A percentile compares a stretch with the other conserved stretches of the same genome.
phyloP scores from a whole-genome alignment of 2,329 filamentous ascomycete species.

The Ophiostoma quercus region DNA sequence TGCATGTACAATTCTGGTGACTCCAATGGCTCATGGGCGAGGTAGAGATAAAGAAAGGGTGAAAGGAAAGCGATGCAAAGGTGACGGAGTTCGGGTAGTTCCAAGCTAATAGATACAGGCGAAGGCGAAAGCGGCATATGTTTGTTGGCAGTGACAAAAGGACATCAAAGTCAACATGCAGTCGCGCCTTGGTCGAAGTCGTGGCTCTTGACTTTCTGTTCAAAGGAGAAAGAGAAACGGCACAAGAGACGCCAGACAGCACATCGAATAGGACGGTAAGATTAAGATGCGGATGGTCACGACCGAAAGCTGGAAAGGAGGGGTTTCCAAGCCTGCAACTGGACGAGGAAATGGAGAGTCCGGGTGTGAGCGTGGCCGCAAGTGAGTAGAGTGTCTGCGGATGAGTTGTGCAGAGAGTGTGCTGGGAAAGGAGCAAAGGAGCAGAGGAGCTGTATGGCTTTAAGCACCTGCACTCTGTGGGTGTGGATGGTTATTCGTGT shows the following conservation, averaged over 20 bases:
- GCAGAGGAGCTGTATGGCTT: not conserved
- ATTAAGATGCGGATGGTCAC: not conserved
- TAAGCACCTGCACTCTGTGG: not conserved
- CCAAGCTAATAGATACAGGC: not conserved
- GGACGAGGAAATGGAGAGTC: constrained; percentile 10
- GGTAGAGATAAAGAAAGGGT: not conserved
- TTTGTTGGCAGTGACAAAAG: not conserved
- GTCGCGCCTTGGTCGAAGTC: not conserved
- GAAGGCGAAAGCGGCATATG: not conserved
- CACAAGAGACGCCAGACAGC: not conserved
- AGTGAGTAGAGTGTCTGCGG: not conserved
- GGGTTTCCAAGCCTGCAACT: constrained; percentile 19
- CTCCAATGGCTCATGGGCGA: not conserved
- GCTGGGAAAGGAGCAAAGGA: not conserved
- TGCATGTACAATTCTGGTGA: not conserved
- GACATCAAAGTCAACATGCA: not conserved
- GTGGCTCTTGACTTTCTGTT: not conserved
- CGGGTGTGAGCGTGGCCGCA: not conserved
- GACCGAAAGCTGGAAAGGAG: constrained; percentile 5
- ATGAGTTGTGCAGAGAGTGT: not conserved
- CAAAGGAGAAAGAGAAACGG: not conserved
- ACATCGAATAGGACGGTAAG: not conserved
- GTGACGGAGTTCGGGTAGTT: not conserved
- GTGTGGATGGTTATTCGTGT: not conserved
- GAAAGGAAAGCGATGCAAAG: not conserved